phyloP scores from a whole-genome alignment of 495 filamentous ascomycete species.

The Entonaema liquescens region DNA sequence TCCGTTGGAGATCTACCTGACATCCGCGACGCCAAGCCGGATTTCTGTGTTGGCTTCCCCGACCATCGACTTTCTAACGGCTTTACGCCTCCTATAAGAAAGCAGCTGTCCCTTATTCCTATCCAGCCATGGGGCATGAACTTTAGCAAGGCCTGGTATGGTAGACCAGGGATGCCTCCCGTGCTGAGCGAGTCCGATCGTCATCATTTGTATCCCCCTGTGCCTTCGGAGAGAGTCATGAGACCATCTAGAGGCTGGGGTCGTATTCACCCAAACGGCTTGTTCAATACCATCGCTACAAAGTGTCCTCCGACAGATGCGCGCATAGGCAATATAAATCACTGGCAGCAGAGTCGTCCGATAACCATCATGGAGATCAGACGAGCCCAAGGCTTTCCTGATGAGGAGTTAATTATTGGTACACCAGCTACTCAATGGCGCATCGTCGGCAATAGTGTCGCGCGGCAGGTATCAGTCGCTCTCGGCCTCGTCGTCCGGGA shows the following conservation, averaged over 20 bases:
- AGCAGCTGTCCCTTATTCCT: conserved; percentile 53
- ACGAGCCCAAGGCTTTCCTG: conserved; percentile 71
- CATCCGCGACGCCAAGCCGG: conserved; percentile 63
- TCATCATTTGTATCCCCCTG: conserved; percentile 41
- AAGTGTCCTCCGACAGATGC: conserved; percentile 54
- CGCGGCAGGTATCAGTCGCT: conserved; percentile 68
- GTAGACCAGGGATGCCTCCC: conserved; percentile 42
- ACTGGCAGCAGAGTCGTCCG: conserved; percentile 67
- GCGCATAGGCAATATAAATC: conserved; percentile 58
- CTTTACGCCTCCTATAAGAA: conserved; percentile 41
- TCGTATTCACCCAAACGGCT: conserved; percentile 58
- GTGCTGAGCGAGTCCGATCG: conserved; percentile 51
- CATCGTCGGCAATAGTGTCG: conserved; percentile 76
- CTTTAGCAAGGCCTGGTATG: conserved; percentile 54
- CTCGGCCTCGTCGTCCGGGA: conserved; percentile 68
- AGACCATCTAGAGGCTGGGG: conserved; percentile 54
- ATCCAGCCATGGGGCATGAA: conserved; percentile 55
- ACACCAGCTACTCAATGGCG: conserved; percentile 59
- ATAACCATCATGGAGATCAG: conserved; percentile 69
- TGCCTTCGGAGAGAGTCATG: conserved; percentile 11
- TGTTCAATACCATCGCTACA: conserved; percentile 68
- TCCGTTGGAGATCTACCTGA: conserved; percentile 66
- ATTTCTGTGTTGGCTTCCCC: conserved; percentile 65
- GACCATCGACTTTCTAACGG: conserved; percentile 65
- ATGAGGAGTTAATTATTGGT: conserved; percentile 73